Evolutionary conservation across 2,329 filamentous ascomycete species (phyloP), one percentile per base, ranked within the genome.

Genomic region (Hypoxylon sp.): DNA sequence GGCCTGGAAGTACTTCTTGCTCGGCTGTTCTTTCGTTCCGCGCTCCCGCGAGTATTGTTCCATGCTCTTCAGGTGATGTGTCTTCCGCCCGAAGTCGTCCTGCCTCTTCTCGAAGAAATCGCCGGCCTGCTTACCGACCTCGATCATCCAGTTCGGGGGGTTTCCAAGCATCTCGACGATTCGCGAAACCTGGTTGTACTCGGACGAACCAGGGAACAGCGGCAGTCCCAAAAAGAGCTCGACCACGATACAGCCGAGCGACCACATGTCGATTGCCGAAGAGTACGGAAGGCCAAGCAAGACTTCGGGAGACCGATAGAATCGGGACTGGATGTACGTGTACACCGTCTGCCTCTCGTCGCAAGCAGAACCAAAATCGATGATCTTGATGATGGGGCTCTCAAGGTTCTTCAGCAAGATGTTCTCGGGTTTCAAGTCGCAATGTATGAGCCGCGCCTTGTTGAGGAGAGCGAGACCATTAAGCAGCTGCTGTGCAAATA

Each of bases 241-340:
- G 20, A 99, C 95, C 13, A 99, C 94, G 66, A 99, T 99, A 76
- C 95, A 99, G 50, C 95, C 95, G 40, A 99, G 80, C 3, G 95
- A 99, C 95, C 95, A 99, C 94, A 99, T 99, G 72, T 99, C 95
- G 70, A 99, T 99, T 38, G 95, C 95, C 3, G 95, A 97, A 11
- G 95, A 98, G 74, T 99, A 99, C 58, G 95, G 95, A 43, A 99
- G 79, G 3, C 95, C 95, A n/a, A 99, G 81, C 31, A 99, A 77
- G 10, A 99, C 95, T 74, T 99, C 95, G 1, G 95, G 95, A 0
- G 95, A 99, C 63, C 95, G 88, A 77, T 99, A 99, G 77, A 99
- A 99, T 68, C 95, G 85, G 8, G 95, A 99, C 75, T 99, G 95
- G 60, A 99, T 99, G 74, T 99, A 99, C 4, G 95, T 99, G 75